Conservation (phyloP, 768 basidiomycete genomes). For the Sutorius australiensis region DNA sequence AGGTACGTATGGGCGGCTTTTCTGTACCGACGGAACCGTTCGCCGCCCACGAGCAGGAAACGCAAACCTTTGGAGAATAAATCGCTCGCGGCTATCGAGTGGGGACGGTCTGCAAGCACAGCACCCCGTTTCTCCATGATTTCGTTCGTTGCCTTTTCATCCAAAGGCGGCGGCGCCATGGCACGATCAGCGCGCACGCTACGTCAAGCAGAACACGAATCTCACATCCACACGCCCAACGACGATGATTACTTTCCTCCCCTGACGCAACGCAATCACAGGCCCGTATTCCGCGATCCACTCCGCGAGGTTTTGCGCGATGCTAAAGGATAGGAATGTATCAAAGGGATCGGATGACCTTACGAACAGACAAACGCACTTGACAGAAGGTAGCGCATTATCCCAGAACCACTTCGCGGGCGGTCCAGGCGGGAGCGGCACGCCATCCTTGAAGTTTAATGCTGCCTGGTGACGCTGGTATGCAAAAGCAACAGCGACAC, state of each 20-base stretch:
- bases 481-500: neutral
- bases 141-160: constrained; percentile 46
- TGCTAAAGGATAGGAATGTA: neutral
- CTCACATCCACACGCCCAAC: constrained; percentile 24
- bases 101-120: constrained; percentile 46
- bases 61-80: constrained; percentile 51
- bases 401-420: constrained; percentile 26
- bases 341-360: neutral
- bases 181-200: neutral
- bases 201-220: neutral
- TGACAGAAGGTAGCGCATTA: constrained; percentile 13
- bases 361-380: constrained; percentile 10
- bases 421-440: constrained; percentile 26
- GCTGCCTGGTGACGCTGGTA: constrained; percentile 1
- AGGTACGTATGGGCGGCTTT: constrained; percentile 49
- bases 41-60: constrained; percentile 48
- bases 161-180: neutral
- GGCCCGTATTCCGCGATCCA: constrained; percentile 58
- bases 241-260: constrained; percentile 24
- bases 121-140: constrained; percentile 60
- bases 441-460: neutral
- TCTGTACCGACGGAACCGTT: constrained; percentile 50
- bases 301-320: constrained; percentile 39
- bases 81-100: constrained; percentile 49
- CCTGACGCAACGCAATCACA: constrained; percentile 50